These are phyloP conservation scores for Solanum hybrid DNA, from an alignment of 305 asterid species.

Conservation along the genomic window DNA sequence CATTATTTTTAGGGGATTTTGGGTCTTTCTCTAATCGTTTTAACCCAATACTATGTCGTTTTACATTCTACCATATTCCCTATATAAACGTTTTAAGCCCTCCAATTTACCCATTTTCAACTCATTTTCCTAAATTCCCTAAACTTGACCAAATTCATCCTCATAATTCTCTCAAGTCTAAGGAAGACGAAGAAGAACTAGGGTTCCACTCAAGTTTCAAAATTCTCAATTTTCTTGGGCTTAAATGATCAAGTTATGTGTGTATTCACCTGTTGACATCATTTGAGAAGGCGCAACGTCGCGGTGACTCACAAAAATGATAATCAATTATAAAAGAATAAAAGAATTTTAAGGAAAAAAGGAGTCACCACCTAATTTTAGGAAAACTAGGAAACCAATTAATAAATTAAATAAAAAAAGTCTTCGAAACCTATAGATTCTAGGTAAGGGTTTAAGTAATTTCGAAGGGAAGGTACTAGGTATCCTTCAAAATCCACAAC, in stretches of 20 bases:
- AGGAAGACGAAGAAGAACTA: background rate
- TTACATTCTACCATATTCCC: background rate
- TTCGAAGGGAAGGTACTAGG: background rate
- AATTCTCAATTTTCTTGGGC: background rate
- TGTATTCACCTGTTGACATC: background rate
- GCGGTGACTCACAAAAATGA: background rate
- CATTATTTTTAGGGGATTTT: background rate
- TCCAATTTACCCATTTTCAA: background rate
- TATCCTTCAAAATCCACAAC: background rate
- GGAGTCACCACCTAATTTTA: background rate
- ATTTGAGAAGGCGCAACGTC: too few relatives aligned
- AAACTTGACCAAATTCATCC: too few relatives aligned
- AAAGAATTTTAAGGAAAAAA: too few relatives aligned
- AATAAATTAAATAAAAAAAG: too few relatives aligned
- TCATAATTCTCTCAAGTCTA: background rate
- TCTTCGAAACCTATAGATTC: background rate
- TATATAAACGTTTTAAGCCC: background rate
- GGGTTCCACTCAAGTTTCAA: background rate
- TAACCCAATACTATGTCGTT: too few relatives aligned
- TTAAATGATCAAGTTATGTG: background rate
- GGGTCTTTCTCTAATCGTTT: background rate
- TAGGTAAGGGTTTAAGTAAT: background rate
- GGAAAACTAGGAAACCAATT: too few relatives aligned
- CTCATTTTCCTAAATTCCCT: background rate
- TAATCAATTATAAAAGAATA: background rate